phyloP scores from a whole-genome alignment of 129 eudicot species.

The Escallonia herrerae region DNA sequence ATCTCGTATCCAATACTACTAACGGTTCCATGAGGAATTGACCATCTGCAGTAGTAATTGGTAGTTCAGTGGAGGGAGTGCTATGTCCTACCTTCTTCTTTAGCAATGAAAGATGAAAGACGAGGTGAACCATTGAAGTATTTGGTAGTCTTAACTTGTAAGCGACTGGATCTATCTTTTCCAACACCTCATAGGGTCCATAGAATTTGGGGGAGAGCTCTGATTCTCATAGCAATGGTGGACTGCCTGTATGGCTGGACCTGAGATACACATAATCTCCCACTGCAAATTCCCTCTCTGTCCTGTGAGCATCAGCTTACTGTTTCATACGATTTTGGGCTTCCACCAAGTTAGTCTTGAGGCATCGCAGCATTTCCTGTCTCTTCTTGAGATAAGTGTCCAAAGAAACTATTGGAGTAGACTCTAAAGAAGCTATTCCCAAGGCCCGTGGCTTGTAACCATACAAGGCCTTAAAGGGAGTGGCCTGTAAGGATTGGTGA shows the following conservation, averaged over 20 bases:
- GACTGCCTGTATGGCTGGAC: neutral
- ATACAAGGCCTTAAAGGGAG: neutral
- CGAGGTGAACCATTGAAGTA: neutral
- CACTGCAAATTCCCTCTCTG: neutral
- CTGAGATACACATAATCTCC: constrained; percentile 12
- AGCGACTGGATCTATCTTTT: neutral
- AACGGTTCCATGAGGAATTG: no score
- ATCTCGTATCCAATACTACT: no score
- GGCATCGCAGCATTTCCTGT: no score
- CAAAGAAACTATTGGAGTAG: neutral
- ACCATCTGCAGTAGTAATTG: neutral
- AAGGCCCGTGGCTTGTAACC: neutral
- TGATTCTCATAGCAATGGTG: neutral
- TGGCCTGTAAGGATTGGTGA: neutral
- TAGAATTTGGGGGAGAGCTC: neutral
- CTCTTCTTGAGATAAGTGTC: neutral
- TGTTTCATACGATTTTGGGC: constrained; percentile 6
- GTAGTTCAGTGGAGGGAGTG: neutral
- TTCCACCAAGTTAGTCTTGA: neutral
- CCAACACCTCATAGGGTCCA: constrained; percentile 1
- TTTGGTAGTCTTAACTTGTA: constrained; percentile 1
- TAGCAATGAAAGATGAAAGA: constrained; percentile 5
- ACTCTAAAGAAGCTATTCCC: neutral
- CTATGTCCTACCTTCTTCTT: neutral
- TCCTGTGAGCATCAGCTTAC: neutral